Percentiles rank a stretch among this genome's conserved stretches.
These are phyloP conservation scores for Plasmodium malariae DNA, from an alignment of 169 alveolate genomes.

Conservation along the genomic window DNA sequence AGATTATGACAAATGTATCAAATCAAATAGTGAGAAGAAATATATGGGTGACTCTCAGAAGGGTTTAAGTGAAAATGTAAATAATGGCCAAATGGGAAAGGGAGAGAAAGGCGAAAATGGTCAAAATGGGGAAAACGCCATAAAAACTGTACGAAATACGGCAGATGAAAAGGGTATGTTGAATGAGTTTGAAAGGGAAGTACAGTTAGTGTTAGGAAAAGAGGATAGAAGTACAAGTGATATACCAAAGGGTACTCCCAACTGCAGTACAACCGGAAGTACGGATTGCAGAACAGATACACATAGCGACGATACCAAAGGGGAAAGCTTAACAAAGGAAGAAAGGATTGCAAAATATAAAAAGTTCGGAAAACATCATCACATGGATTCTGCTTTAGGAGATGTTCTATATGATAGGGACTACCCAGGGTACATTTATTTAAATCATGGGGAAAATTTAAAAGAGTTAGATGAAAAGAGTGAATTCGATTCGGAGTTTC, in stretches of 20 bases:
- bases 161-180: neutral
- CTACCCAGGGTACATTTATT: constrained; percentile 71
- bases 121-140: neutral
- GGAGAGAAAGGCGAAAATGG: neutral
- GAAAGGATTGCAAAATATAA: constrained; percentile 57
- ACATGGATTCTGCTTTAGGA: constrained; percentile 59
- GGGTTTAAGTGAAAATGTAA: neutral
- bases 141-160: neutral
- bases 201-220: neutral
- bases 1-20: constrained; percentile 48
- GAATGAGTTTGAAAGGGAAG: constrained; percentile 27
- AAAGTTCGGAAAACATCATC: constrained; percentile 60
- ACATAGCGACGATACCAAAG: neutral
- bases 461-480: constrained; percentile 51
- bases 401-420: constrained; percentile 54
- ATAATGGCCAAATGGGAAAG: neutral
- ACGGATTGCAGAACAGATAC: neutral
- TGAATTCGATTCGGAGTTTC: constrained; percentile 74
- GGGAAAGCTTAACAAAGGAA: constrained; percentile 20
- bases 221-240: neutral
- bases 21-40: neutral
- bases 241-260: no score
- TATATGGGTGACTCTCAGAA: neutral
- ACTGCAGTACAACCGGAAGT: no score
- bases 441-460: constrained; percentile 70